phyloP scores from a whole-genome alignment of 495 filamentous ascomycete species.

The Tuber melanosporum region DNA sequence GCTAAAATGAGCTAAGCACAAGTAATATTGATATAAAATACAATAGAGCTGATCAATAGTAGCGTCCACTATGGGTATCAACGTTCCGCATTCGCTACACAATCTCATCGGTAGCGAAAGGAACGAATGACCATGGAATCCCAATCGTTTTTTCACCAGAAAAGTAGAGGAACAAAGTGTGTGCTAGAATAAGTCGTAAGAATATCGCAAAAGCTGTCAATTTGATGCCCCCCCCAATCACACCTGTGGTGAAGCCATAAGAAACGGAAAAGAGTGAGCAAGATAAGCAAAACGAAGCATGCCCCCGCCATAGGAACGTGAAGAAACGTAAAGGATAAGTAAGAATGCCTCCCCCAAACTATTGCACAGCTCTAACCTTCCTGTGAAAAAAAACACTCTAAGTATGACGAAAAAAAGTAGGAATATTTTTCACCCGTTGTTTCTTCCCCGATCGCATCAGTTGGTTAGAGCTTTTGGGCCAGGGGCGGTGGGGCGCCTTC shows the following conservation, averaged over 20 bases:
- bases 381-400: constrained; percentile 4
- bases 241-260: background rate
- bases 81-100: no score
- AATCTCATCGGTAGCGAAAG: no score
- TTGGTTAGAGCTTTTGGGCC: background rate
- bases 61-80: no score
- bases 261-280: background rate
- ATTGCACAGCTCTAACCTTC: constrained; percentile 4
- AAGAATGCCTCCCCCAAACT: constrained; percentile 10
- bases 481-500: background rate
- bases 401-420: background rate
- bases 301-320: background rate
- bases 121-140: background rate
- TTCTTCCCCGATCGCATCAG: background rate
- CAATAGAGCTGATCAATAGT: no score
- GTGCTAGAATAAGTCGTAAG: background rate
- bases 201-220: constrained; percentile 1
- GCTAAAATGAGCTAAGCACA: background rate
- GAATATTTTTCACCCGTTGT: background rate
- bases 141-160: background rate
- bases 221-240: background rate
- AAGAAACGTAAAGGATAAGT: constrained; percentile 6
- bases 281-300: constrained; percentile 6
- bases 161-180: background rate
- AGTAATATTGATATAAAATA: no score